Conservation (phyloP, 352 stramenopile genomes). For the Thraustotheca clavata region DNA sequence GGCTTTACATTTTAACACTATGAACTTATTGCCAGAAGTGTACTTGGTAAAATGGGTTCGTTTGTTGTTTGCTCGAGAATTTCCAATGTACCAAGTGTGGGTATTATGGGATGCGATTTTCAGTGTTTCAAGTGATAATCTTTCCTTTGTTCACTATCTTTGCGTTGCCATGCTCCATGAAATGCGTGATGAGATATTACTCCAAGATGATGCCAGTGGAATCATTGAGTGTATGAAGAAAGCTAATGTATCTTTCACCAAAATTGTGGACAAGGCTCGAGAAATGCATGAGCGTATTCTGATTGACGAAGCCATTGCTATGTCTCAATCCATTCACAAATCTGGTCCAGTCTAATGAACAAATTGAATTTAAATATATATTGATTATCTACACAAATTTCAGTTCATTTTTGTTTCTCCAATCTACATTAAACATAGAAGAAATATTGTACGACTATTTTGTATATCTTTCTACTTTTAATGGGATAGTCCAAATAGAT, state of each 20-base stretch:
- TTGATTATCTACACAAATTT: too few relatives aligned
- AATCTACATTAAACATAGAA: too few relatives aligned
- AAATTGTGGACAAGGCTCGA: slow-evolving; percentile 46
- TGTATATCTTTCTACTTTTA: too few relatives aligned
- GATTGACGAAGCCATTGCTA: background rate
- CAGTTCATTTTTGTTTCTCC: too few relatives aligned
- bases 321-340: too few relatives aligned
- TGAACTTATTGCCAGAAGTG: slow-evolving; percentile 61
- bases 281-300: slow-evolving; percentile 44
- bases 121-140: slow-evolving; percentile 52
- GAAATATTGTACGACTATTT: too few relatives aligned
- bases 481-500: too few relatives aligned
- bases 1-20: slow-evolving; percentile 33
- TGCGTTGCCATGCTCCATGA: slow-evolving; percentile 64
- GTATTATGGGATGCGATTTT: slow-evolving; percentile 75
- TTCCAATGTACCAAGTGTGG: slow-evolving; percentile 64
- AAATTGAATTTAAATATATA: too few relatives aligned
- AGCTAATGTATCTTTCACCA: slow-evolving; percentile 37
- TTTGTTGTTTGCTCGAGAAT: slow-evolving; percentile 69
- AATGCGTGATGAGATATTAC: slow-evolving; percentile 53
- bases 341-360: too few relatives aligned
- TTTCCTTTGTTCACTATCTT: slow-evolving; percentile 68
- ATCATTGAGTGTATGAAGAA: slow-evolving; percentile 53
- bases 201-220: slow-evolving; percentile 44
- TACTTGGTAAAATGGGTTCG: slow-evolving; percentile 67